Percentiles rank a stretch among this genome's conserved stretches.
Conservation (phyloP, 1,139 yeast species). For the Taphrina betulina region DNA sequence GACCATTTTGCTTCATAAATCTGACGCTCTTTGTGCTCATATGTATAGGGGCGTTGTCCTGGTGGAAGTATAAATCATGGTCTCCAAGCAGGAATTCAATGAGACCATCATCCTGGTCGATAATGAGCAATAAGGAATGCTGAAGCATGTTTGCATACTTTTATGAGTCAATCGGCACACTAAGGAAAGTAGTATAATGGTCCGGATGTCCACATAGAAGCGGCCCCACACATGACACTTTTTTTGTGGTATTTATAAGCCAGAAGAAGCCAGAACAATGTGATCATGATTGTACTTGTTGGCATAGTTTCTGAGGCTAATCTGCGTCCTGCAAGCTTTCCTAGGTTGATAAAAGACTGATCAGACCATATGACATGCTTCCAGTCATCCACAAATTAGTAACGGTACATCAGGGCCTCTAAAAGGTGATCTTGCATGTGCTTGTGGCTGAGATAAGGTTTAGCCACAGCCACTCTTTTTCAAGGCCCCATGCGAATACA, state of each 20-base stretch:
- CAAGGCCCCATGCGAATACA: too few relatives aligned
- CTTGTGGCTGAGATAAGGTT: too few relatives aligned
- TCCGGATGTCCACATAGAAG: not conserved
- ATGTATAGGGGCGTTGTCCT: constrained; percentile 8
- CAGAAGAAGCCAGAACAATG: too few relatives aligned
- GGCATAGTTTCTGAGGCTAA: not conserved
- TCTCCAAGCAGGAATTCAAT: not conserved
- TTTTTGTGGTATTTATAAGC: not conserved
- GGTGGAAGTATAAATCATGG: not conserved
- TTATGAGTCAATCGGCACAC: not conserved
- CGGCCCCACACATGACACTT: not conserved
- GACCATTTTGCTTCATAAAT: constrained; percentile 6
- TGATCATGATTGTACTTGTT: not conserved
- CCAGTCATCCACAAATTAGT: too few relatives aligned
- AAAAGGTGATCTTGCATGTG: too few relatives aligned
- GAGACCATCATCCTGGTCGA: not conserved
- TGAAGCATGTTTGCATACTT: constrained; percentile 1
- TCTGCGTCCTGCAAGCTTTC: not conserved
- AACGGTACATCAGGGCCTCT: too few relatives aligned
- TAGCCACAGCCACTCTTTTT: too few relatives aligned
- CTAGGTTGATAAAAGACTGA: constrained; percentile 1
- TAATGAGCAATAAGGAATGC: not conserved
- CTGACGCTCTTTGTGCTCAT: not conserved
- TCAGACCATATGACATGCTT: constrained; percentile 8
- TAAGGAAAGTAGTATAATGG: not conserved